Percentiles rank a stretch among this genome's conserved stretches.
Evolutionary conservation across 495 filamentous ascomycete species (phyloP).

Genomic region (Podospora comata): DNA sequence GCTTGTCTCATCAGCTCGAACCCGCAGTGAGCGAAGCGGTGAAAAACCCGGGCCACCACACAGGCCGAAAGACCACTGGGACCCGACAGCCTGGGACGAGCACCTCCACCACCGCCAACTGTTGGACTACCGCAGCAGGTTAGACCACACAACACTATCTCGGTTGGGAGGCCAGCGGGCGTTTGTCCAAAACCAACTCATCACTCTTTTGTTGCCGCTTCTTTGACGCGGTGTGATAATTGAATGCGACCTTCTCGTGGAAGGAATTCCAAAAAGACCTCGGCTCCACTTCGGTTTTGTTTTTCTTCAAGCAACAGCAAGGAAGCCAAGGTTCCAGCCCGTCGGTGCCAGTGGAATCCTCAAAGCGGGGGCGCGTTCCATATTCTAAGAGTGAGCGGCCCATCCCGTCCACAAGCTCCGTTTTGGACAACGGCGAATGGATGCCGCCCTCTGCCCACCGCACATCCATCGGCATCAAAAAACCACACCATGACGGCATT

Average conservation of each 20-base stretch:
- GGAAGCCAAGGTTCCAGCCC: constrained; percentile 8
- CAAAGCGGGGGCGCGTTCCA: background rate
- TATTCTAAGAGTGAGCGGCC: constrained; percentile 3
- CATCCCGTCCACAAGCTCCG: constrained; percentile 8
- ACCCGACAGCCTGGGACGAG: constrained; percentile 38
- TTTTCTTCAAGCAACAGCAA: background rate
- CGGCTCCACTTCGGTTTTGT: constrained; percentile 7
- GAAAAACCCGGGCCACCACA: constrained; percentile 13
- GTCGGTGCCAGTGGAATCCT: constrained; percentile 2
- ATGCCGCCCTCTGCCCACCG: background rate
- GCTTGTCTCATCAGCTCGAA: background rate
- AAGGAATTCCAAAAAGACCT: background rate
- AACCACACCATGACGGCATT: background rate
- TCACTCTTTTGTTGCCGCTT: background rate
- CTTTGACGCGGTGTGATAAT: background rate
- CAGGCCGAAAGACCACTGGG: constrained; percentile 12
- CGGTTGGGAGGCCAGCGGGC: background rate
- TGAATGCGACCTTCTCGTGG: constrained; percentile 3
- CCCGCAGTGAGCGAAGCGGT: constrained; percentile 13
- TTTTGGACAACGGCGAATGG: background rate
- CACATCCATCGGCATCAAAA: background rate
- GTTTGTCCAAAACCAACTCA: background rate
- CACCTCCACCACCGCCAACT: constrained; percentile 6
- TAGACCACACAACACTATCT: background rate
- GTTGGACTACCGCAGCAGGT: constrained; percentile 4